Base-by-base conservation (phyloP, 768 basidiomycete genomes). In the Austroboletus eburneus region DNA sequence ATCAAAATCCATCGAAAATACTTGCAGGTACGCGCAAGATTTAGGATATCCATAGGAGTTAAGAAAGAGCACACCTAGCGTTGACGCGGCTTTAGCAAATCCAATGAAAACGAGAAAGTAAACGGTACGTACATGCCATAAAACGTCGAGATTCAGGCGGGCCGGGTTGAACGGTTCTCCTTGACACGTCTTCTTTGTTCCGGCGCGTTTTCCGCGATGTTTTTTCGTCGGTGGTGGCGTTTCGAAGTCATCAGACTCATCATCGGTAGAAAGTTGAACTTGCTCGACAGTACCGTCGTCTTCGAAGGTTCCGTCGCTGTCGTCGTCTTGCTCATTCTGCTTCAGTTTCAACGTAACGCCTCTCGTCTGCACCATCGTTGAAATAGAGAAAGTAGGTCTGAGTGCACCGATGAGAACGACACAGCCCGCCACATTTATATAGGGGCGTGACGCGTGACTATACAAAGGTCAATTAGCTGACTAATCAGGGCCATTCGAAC, bases 11-110 rank as follows among this genome's bases (percentile, higher is more conserved):
- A 53, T 9, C 72, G 68, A 35, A 75, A 53, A n/a, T 54, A 46
- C 43, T 58, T 70, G 16, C 66, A 67, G 2, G 70, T 68, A 20
- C 72, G 65, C 7, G 74, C 56, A 7, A 75, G 64, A 45, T 63
- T 61, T 7, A 45, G 37, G 20, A 45, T 12, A 6, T 38, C 34
- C 6, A 60, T 34, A 2, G 71, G 72, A 25, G 66, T 58, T 3
- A 77, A 56, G 45, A 27, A 27, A 27, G 12, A 27, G 27, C 12
- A 27, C 27, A 12, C 12, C 27, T 6, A 27, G 27, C 5, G 70
- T 63, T 10, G 51, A 54, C 14, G 33, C 14, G 33, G 16, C 16
- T n/a, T 34, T 34, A 8, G 33, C 16, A 34, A 18, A 18, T 5
- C 3, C 5, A 33, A 16, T 33, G 32, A 16, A 12, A 33, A 12